A percentile compares a stretch with the other conserved stretches of the same genome.
Evolutionary conservation across 179 eudicot species (phyloP).

Genomic region (Heliamphora pulchella): DNA sequence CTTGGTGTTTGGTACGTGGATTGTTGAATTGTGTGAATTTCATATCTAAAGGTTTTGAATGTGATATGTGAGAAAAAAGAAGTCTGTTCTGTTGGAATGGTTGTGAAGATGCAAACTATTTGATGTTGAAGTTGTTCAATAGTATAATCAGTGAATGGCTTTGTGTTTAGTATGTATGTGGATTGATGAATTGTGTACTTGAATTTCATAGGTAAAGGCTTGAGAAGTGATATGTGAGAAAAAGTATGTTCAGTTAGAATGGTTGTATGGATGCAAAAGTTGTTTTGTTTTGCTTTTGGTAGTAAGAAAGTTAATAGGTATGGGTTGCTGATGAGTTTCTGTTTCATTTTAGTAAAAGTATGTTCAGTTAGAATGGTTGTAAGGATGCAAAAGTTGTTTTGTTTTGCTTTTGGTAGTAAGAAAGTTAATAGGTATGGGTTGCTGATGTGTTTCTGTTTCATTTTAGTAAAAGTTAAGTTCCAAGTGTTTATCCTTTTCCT

Average conservation of each 20-base stretch:
- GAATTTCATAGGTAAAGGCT: background rate
- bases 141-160: background rate
- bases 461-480: constrained; percentile 1
- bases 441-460: constrained; percentile 3
- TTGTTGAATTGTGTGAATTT: too few species aligned
- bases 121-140: background rate
- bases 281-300: background rate
- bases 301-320: background rate
- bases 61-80: too few species aligned
- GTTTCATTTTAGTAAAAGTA: background rate
- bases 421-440: background rate
- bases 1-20: too few species aligned
- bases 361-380: background rate
- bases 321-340: constrained; percentile 3
- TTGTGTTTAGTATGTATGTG: background rate
- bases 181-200: background rate
- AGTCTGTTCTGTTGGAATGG: too few species aligned
- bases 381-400: constrained; percentile 6
- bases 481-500: background rate
- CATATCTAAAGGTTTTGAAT: too few species aligned
- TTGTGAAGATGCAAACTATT: too few species aligned
- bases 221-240: background rate
- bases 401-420: background rate
- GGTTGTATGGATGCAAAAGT: background rate
- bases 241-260: background rate